Evolutionary conservation across 192 early-diverging fungal genomes (phyloP).

Genomic region (Gaertneriomyces sp.): DNA sequence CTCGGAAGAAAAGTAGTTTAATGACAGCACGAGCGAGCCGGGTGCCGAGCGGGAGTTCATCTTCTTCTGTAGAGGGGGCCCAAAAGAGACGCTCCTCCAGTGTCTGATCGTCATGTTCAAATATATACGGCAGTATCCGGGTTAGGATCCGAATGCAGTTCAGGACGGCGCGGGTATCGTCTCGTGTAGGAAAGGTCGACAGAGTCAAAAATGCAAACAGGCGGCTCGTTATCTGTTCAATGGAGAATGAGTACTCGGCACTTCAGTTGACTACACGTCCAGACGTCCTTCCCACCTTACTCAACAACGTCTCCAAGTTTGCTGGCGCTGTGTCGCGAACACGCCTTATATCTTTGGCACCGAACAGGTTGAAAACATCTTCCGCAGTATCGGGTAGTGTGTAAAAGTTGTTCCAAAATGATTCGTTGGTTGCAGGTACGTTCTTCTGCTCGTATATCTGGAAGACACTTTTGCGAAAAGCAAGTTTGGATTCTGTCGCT

Average conservation of each 20-base stretch:
- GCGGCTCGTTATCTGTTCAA: conserved; percentile 14
- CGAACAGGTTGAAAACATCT: conserved; percentile 83
- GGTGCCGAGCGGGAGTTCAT: conserved; percentile 10
- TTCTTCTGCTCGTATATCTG: conserved; percentile 68
- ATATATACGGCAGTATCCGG: conserved; percentile 79
- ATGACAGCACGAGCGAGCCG: conserved; percentile 20
- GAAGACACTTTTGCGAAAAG: conserved; percentile 85
- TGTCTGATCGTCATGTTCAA: conserved; percentile 55
- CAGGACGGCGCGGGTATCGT: conserved; percentile 59
- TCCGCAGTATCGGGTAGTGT: conserved; percentile 67
- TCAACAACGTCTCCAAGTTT: conserved; percentile 73
- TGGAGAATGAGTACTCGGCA: conserved; percentile 24
- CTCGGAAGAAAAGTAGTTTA: conserved; percentile 41
- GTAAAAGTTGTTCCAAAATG: conserved; percentile 61
- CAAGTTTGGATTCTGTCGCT: conserved; percentile 80
- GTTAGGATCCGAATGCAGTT: conserved; percentile 84
- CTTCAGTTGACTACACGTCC: conserved; percentile 69
- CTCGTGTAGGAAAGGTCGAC: conserved; percentile 42
- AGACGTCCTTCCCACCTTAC: conserved; percentile 56
- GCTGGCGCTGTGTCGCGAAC: conserved; percentile 70
- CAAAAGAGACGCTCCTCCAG: conserved; percentile 69
- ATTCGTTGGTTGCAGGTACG: conserved; percentile 14
- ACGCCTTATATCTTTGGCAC: conserved; percentile 76
- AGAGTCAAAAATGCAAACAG: conserved; percentile 18
- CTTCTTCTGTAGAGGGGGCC: conserved; percentile 29